phyloP scores from a whole-genome alignment of 2,329 filamentous ascomycete genomes.

The Didymella arachidicola region DNA sequence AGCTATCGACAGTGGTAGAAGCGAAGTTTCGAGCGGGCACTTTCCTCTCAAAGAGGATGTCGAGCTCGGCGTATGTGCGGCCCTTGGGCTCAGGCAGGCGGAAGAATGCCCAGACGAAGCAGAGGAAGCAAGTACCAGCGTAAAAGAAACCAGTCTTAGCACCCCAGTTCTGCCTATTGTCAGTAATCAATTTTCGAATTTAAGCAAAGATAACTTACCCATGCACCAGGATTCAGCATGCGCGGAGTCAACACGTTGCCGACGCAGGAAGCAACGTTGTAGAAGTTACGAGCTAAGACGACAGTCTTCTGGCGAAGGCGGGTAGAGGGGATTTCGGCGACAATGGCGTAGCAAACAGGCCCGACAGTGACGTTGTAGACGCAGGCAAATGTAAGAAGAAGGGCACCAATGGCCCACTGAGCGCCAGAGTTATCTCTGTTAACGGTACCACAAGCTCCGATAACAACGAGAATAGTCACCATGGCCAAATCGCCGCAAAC shows the following conservation, averaged over 20 bases:
- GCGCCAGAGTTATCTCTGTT: slow-evolving; percentile 56
- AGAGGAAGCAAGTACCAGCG: slow-evolving; percentile 78
- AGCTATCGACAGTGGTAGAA: slow-evolving; percentile 37
- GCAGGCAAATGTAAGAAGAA: slow-evolving; percentile 59
- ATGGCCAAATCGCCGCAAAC: slow-evolving; percentile 67
- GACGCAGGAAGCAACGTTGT: slow-evolving; percentile 80
- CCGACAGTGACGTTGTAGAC: slow-evolving; percentile 87
- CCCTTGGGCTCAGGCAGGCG: slow-evolving; percentile 80
- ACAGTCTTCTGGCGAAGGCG: slow-evolving; percentile 91
- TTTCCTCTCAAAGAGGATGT: slow-evolving; percentile 75
- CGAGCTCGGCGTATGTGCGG: slow-evolving; percentile 83
- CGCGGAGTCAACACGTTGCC: slow-evolving; percentile 61
- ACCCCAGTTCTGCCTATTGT: slow-evolving; percentile 63
- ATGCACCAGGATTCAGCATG: slow-evolving; percentile 48
- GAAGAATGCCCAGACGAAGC: slow-evolving; percentile 81
- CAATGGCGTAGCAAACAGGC: slow-evolving; percentile 88
- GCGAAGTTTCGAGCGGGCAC: slow-evolving; percentile 44
- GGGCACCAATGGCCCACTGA: slow-evolving; percentile 48
- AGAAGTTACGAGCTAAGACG: slow-evolving; percentile 78
- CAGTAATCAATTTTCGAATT: background rate
- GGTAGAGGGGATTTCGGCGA: slow-evolving; percentile 82
- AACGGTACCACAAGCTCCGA: slow-evolving; percentile 78
- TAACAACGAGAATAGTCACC: slow-evolving; percentile 74
- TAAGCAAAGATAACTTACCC: slow-evolving; percentile 22
- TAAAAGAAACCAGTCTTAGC: slow-evolving; percentile 90